Conservation (phyloP, 495 filamentous ascomycete genomes). For the Pyrenopolyporus hunteri region DNA sequence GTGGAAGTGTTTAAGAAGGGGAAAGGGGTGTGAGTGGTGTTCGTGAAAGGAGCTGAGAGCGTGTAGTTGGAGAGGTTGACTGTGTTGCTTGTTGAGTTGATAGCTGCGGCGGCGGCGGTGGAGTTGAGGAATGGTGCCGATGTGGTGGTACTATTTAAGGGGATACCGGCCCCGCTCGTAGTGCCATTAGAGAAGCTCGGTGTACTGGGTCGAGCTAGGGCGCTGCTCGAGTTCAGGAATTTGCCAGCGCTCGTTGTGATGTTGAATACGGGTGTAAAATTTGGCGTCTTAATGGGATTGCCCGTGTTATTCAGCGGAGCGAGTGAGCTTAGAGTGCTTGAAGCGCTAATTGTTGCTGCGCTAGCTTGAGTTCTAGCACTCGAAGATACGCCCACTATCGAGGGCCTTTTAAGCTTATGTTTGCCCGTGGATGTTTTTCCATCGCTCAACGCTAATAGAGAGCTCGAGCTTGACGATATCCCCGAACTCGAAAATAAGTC, state of each 20-base stretch:
- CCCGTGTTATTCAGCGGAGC: constrained; percentile 5
- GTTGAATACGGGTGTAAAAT: not conserved
- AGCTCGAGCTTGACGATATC: not conserved
- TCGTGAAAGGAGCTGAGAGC: not conserved
- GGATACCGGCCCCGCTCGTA: not conserved
- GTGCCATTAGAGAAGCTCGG: not conserved
- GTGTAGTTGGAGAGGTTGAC: constrained; percentile 12
- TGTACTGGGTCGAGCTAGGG: not conserved
- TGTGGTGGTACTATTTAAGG: not conserved
- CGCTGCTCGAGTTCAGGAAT: constrained; percentile 7
- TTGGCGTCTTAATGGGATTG: constrained; percentile 7
- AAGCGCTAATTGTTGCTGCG: not conserved
- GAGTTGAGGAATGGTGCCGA: constrained; percentile 2
- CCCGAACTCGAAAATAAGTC: too few relatives aligned
- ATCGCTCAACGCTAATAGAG: not conserved
- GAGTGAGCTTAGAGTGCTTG: not conserved
- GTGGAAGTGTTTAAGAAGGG: constrained; percentile 34
- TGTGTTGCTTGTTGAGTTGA: constrained; percentile 1
- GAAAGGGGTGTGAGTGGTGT: constrained; percentile 1
- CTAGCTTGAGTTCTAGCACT: not conserved
- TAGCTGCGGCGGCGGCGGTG: not conserved
- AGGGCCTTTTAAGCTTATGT: constrained; percentile 12
- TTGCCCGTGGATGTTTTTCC: constrained; percentile 8
- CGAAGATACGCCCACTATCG: not conserved
- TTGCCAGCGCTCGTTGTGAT: constrained; percentile 1